A percentile compares a stretch with the other conserved stretches of the same genome.
Conservation (phyloP, 208 protist species). For the Leishmania aethiopica region DNA sequence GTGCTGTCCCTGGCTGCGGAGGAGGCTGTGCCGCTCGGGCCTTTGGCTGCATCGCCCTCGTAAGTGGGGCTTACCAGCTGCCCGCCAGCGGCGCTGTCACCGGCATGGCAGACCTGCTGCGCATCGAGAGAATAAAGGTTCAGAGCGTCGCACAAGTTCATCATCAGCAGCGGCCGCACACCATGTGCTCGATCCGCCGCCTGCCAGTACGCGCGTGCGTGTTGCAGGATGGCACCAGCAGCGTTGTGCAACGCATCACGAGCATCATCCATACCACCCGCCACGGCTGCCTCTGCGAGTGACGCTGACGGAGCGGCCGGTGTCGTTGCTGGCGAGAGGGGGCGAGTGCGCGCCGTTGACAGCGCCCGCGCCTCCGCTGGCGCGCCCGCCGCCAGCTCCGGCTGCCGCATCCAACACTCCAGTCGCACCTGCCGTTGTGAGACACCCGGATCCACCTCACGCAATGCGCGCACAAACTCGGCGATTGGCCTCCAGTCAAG, state of each 20-base stretch:
- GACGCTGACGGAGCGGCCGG: not conserved
- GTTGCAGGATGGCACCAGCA: not conserved
- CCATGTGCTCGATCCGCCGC: not conserved
- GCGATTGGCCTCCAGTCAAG: conserved; percentile 28
- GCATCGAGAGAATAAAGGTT: not conserved
- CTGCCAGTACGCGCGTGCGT: conserved; percentile 2
- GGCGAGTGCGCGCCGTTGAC: not conserved
- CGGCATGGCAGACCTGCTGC: not conserved
- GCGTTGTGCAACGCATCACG: conserved; percentile 14
- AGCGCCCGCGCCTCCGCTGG: not conserved
- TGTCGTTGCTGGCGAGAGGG: not conserved
- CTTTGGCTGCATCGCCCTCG: not conserved
- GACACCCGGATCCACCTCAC: conserved; percentile 20
- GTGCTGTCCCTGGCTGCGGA: not conserved
- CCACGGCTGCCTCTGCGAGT: not conserved
- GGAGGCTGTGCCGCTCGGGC: not conserved
- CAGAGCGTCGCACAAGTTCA: conserved; percentile 7
- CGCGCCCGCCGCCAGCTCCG: not conserved
- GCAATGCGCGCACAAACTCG: conserved; percentile 8
- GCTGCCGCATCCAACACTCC: conserved; percentile 8
- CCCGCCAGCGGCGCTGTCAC: not conserved
- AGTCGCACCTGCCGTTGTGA: conserved; percentile 11
- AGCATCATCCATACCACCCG: not conserved
- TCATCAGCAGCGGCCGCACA: not conserved
- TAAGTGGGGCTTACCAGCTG: not conserved